These are phyloP conservation scores for Mortierella sp. DNA, from an alignment of 371 early-diverging fungal species.

Conservation along the genomic window DNA sequence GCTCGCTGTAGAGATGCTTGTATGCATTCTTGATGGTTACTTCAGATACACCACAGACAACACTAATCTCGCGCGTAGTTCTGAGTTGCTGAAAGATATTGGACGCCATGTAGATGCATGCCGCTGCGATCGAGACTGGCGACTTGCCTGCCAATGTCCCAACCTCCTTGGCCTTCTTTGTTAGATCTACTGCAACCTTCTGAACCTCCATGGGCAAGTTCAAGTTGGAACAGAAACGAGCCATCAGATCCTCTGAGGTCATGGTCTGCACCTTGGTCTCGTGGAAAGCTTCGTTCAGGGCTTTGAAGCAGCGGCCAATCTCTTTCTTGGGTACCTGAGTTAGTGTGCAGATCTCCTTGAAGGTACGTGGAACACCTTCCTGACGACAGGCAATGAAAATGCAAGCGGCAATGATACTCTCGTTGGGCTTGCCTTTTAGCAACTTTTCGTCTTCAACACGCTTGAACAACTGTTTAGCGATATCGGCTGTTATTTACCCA, in stretches of 20 bases:
- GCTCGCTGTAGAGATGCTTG: constrained; percentile 75
- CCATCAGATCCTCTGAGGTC: constrained; percentile 84
- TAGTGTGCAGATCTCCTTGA: constrained; percentile 96
- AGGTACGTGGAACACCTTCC: constrained; percentile 94
- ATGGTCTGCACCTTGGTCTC: constrained; percentile 74
- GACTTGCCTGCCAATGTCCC: constrained; percentile 91
- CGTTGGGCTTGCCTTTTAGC: constrained; percentile 89
- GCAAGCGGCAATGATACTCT: constrained; percentile 97
- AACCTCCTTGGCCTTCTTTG: constrained; percentile 79
- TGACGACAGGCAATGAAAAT: constrained; percentile 98
- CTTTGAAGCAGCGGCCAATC: constrained; percentile 90
- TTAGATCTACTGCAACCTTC: constrained; percentile 79
- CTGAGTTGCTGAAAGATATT: constrained; percentile 76
- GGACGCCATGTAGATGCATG: constrained; percentile 89
- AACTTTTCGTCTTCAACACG: constrained; percentile 90
- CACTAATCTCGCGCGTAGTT: constrained; percentile 83
- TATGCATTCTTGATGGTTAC: constrained; percentile 92
- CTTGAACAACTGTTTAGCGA: constrained; percentile 97
- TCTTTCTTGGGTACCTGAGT: constrained; percentile 95
- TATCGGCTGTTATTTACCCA: constrained; percentile 65
- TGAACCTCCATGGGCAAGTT: constrained; percentile 80
- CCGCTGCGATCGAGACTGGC: constrained; percentile 93
- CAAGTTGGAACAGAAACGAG: constrained; percentile 89
- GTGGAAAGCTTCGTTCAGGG: constrained; percentile 76
- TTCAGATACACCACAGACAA: constrained; percentile 90